Conservation (phyloP, 2,329 filamentous ascomycete species). For the Rosellinia necatrix region DNA sequence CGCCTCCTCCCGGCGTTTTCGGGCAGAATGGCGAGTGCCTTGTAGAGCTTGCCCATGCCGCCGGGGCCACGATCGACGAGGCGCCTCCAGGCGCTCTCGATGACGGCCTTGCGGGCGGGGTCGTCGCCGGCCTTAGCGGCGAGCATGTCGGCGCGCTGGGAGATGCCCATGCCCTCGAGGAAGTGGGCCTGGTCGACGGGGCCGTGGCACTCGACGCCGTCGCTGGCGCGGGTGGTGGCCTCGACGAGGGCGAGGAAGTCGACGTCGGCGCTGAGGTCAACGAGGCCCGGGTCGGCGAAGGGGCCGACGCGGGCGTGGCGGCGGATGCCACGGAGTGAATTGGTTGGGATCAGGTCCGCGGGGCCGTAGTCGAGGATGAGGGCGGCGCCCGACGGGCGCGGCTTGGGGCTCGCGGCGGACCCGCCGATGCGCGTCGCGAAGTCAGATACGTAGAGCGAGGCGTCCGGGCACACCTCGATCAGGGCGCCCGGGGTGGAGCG, state of each 20-base stretch:
- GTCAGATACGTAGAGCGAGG: conserved; percentile 76
- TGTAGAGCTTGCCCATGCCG: conserved; percentile 95
- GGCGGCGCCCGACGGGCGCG: conserved; percentile 76
- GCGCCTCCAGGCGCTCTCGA: conserved; percentile 78
- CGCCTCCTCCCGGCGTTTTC: conserved; percentile 73
- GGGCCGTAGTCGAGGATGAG: conserved; percentile 97
- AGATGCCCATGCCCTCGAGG: conserved; percentile 79
- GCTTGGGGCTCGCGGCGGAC: conserved; percentile 57
- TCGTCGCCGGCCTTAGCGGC: conserved; percentile 51
- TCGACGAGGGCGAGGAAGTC: conserved; percentile 90
- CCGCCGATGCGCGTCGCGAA: conserved; percentile 87
- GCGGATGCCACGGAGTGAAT: conserved; percentile 88
- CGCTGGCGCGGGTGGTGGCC: conserved; percentile 73
- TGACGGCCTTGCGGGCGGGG: conserved; percentile 59
- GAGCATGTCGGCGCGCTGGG: conserved; percentile 73
- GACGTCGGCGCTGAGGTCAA: conserved; percentile 90
- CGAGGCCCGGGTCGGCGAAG: conserved; percentile 77
- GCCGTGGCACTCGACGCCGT: conserved; percentile 87
- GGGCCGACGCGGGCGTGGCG: conserved; percentile 77
- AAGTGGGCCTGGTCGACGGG: conserved; percentile 86
- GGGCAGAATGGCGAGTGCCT: conserved; percentile 87
- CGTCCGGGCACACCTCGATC: conserved; percentile 90
- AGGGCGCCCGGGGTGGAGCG: conserved; percentile 69
- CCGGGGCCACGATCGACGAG: conserved; percentile 80
- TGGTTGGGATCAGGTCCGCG: conserved; percentile 74